phyloP scores from a whole-genome alignment of 805 yeast species.

The Lipomyces yamadae region DNA sequence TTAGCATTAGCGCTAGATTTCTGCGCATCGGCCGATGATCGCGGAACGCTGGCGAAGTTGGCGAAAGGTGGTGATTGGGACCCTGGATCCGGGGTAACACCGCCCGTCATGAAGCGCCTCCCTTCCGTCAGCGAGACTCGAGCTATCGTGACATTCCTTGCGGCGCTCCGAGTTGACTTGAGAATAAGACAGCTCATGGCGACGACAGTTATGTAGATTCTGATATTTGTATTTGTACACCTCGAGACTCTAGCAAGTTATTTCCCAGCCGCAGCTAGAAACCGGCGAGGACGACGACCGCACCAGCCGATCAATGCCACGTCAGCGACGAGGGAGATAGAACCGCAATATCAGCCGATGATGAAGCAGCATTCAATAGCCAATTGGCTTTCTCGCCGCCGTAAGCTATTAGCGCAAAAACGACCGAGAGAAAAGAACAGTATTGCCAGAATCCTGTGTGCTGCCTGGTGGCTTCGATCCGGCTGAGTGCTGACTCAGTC shows the following conservation, averaged over 20 bases:
- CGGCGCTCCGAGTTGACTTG: not conserved
- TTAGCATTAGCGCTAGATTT: not conserved
- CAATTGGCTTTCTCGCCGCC: not conserved
- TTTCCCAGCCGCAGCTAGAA: not conserved
- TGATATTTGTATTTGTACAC: not conserved
- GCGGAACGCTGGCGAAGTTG: not conserved
- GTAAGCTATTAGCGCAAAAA: not conserved
- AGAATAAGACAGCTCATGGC: not conserved
- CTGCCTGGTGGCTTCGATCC: too few relatives aligned
- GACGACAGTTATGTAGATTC: not conserved
- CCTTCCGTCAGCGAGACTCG: not conserved
- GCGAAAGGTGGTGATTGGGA: constrained; percentile 1
- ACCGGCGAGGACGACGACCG: not conserved
- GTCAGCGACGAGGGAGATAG: not conserved
- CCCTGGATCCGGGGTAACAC: not conserved
- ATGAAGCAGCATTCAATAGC: not conserved
- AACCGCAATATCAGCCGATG: not conserved
- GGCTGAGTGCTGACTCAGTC: too few relatives aligned
- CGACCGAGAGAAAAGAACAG: not conserved
- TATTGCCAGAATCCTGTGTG: too few relatives aligned
- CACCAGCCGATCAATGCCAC: not conserved
- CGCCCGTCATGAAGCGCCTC: not conserved
- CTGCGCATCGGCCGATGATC: not conserved
- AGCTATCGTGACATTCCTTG: not conserved
- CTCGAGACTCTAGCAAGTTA: too few relatives aligned